These are phyloP conservation scores for Cicer pinnatifidum DNA, from an alignment of 306 rosid genomes.

Conservation along the genomic window DNA sequence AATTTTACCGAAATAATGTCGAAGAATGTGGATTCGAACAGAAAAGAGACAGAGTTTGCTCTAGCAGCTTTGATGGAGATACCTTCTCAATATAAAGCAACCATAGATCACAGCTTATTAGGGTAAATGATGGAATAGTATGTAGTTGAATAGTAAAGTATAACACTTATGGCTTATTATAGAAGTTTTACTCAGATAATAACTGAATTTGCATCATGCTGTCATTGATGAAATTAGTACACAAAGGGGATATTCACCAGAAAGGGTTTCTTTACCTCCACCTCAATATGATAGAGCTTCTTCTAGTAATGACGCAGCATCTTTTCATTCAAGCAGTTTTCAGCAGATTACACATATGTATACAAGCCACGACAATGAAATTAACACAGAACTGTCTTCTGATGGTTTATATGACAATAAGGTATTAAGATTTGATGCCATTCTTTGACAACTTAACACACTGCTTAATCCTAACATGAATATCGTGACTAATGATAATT, in stretches of 20 bases:
- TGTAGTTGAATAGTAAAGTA: background rate
- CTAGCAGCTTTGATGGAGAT: constrained; percentile 91
- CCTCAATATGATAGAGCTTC: constrained; percentile 56
- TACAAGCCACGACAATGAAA: constrained; percentile 42
- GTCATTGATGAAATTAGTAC: constrained; percentile 49
- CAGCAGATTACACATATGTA: constrained; percentile 47
- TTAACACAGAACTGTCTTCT: constrained; percentile 50
- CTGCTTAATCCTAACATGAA: constrained; percentile 1
- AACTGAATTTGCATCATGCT: constrained; percentile 38
- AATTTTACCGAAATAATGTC: constrained; percentile 82
- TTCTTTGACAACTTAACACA: constrained; percentile 29
- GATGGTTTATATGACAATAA: constrained; percentile 59
- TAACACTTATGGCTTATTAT: background rate
- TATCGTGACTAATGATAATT: constrained; percentile 17
- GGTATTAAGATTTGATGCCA: constrained; percentile 52
- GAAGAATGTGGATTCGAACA: constrained; percentile 52
- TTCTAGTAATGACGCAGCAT: constrained; percentile 36
- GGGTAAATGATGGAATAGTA: constrained; percentile 59
- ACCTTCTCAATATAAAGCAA: constrained; percentile 92
- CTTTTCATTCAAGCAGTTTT: constrained; percentile 52
- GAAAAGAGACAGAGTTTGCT: constrained; percentile 73
- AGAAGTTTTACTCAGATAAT: background rate
- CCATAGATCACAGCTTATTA: constrained; percentile 69
- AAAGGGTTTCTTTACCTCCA: constrained; percentile 77
- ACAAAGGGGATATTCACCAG: constrained; percentile 56